Base-by-base conservation (phyloP, 179 eudicot genomes). In the Beta lomatogona region DNA sequence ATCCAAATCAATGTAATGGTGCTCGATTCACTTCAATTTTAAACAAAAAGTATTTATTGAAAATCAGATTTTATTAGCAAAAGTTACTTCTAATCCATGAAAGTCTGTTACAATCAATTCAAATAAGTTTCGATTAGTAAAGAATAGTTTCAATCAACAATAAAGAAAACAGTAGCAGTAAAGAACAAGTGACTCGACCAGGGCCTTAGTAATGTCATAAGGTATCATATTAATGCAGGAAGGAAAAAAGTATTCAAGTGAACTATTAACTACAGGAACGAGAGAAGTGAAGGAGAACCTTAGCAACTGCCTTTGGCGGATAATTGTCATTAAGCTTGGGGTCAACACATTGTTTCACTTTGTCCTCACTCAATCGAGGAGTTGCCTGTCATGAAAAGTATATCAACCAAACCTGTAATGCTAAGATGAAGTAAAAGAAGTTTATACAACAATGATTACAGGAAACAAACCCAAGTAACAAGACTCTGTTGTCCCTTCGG, bases 401-500 rank as follows among this genome's bases (percentile, higher is more conserved):
- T 6, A 52, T 21, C 14, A 60, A 67, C 50, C 19, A 50, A 60
- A 74, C 6, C 41, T 6, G 72, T 25, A 15, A 13, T n/a, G 58
- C n/a, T 60, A 69, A 77, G 70, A 41, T 57, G 31, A 64, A 0
- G 54, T 19, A 72, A 64, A 50, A 16, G 15, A 71, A 22, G 8
- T 11, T 31, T 31, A 44, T 79, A 28, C 64, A 11, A 60, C 55
- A 36, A 76, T 48, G 61, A 15, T 15, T 4, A 4, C 45, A 46
- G 53, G 46, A 77, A 22, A 53, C 87, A 58, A 46, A 91, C 94
- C 98, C 98, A 94, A 64, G 98, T 92, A 75, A 94, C 98, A 75
- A 94, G 93, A 90, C 93, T 91, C 67, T 94, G 98, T 54, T 94
- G 94, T 48, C 98, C 98, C 80, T 91, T 91, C 8, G 98, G 98